Percentiles rank a stretch among this genome's conserved stretches.
Evolutionary conservation across 2,329 filamentous ascomycete species (phyloP).

Genomic region (Metarhizium anisopliae): DNA sequence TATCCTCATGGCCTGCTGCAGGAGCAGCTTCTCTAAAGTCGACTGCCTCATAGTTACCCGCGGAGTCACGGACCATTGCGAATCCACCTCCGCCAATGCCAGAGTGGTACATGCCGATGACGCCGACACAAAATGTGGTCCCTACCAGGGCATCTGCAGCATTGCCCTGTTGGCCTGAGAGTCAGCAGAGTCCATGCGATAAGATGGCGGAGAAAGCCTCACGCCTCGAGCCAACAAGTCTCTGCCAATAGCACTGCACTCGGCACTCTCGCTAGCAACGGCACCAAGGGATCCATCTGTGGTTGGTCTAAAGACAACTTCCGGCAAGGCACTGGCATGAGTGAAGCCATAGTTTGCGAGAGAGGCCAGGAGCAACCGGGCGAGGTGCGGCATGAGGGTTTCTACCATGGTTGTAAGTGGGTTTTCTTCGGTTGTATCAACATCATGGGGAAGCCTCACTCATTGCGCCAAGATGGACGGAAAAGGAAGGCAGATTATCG

Average conservation of each 20-base stretch:
- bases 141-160: conserved; percentile 70
- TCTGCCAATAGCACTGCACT: conserved; percentile 62
- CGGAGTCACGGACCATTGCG: conserved; percentile 63
- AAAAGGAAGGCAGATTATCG: not conserved
- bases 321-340: conserved; percentile 9
- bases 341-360: conserved; percentile 2
- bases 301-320: conserved; percentile 14
- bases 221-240: conserved; percentile 48
- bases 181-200: not conserved
- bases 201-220: conserved; percentile 13
- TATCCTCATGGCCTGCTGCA: conserved; percentile 69
- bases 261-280: conserved; percentile 59
- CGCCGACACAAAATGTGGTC: conserved; percentile 66
- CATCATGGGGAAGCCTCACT: not conserved
- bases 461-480: not conserved
- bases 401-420: not conserved
- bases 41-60: conserved; percentile 75
- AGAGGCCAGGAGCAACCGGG: conserved; percentile 1
- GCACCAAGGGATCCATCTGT: conserved; percentile 39
- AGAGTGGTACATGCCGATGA: conserved; percentile 67
- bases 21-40: conserved; percentile 89
- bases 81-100: conserved; percentile 91
- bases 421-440: not conserved
- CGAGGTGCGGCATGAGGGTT: not conserved
- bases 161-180: conserved; percentile 44